Base-by-base conservation (phyloP, 2,329 filamentous ascomycete genomes). In the Colletotrichum sp. region DNA sequence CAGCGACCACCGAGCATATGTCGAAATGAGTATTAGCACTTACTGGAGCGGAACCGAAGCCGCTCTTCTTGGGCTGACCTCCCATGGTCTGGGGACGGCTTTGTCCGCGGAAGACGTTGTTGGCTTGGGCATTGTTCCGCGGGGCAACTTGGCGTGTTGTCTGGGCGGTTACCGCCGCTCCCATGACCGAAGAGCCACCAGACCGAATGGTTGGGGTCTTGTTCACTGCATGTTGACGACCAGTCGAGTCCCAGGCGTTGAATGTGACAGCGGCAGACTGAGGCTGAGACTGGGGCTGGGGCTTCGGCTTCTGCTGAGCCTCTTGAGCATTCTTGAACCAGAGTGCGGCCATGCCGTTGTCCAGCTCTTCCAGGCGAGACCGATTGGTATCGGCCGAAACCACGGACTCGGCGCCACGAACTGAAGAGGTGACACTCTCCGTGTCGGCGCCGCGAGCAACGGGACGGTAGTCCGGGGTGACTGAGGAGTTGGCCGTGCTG, bases 211-310 rank as follows among this genome's bases (percentile, higher is more conserved):
- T 83, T 3, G 78, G 76, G 1, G 78, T 70, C 71, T 84, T 84
- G 52, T 75, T 30, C 1, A 28, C 71, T 4, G 65, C 63, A 32
- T 83, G 75, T 7, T 71, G 78, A 1, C 72, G 75, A 1, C 84
- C 84, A 6, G 52, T 70, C 1, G 79, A 21, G 12, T 83, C 83
- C 83, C 83, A 86, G 3, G 82, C 83, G 32, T 77, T 77, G 52
- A 65, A 74, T 15, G 75, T 63, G 4, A 44, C 21, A 49, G 75
- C 62, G 4, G 34, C 15, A 16, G 44, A 0, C 67, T 77, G 1
- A n/a, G n/a, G 12, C 44, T 52, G 44, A 12, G n/a, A n/a, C n/a
- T 52, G 44, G n/a, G 44, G 9, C n/a, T 52, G 44, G 44, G n/a
- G 6, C 44, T 52, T 21, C n/a, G n/a, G 44, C 59, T 62, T 62